These are phyloP conservation scores for Neofusicoccum cordaticola DNA, from an alignment of 2,329 filamentous ascomycete genomes.

Conservation along the genomic window DNA sequence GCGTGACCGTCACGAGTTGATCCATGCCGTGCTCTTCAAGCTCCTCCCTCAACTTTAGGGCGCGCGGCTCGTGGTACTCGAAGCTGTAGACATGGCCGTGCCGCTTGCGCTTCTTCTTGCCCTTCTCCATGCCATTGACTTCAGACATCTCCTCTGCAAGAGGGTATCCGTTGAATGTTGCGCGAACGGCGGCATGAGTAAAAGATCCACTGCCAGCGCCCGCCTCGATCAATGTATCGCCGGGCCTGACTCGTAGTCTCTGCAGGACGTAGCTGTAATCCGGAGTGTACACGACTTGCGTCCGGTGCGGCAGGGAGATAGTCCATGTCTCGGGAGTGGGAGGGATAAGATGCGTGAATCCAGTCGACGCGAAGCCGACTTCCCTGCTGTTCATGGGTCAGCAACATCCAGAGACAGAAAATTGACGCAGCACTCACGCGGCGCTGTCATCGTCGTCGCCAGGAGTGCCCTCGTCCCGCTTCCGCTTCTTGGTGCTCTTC, in stretches of 20 bases:
- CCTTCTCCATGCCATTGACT: slow-evolving; percentile 16
- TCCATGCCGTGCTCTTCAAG: slow-evolving; percentile 65
- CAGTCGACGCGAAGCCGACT: slow-evolving; percentile 55
- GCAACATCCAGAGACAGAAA: neutral
- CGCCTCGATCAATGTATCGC: slow-evolving; percentile 72
- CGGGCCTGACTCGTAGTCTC: slow-evolving; percentile 69
- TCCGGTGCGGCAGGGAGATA: slow-evolving; percentile 72
- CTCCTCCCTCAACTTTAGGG: slow-evolving; percentile 66
- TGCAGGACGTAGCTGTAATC: slow-evolving; percentile 85
- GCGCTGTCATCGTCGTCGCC: slow-evolving; percentile 33
- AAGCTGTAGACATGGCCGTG: slow-evolving; percentile 74
- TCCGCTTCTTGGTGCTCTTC: slow-evolving; percentile 51
- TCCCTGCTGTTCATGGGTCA: slow-evolving; percentile 23
- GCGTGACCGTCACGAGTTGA: slow-evolving; percentile 66
- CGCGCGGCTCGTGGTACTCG: slow-evolving; percentile 74
- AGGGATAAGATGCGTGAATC: slow-evolving; percentile 75
- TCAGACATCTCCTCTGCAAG: slow-evolving; percentile 30
- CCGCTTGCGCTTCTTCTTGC: slow-evolving; percentile 38
- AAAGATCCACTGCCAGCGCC: slow-evolving; percentile 82
- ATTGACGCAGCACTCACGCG: neutral
- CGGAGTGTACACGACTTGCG: slow-evolving; percentile 82
- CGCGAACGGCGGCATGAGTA: slow-evolving; percentile 73
- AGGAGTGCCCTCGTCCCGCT: slow-evolving; percentile 38
- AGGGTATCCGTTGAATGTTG: slow-evolving; percentile 71
- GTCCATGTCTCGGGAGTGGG: slow-evolving; percentile 85